phyloP scores from a whole-genome alignment of 1,284 basidiomycete genomes.

The Marasmius fiardii region DNA sequence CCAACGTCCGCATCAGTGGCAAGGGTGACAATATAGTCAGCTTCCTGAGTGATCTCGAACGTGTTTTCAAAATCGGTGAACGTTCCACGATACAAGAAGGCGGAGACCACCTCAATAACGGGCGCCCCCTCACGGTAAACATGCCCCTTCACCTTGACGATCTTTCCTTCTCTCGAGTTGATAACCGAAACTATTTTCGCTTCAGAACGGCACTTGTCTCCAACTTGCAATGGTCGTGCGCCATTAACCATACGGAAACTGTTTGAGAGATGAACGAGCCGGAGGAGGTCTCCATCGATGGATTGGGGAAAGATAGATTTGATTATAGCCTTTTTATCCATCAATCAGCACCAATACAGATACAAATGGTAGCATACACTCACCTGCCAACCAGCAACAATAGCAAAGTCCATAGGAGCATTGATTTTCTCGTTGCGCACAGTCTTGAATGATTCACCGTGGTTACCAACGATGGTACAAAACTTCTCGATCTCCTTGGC shows the following conservation, averaged over 20 bases:
- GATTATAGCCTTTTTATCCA: slow-evolving; percentile 79
- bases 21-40: slow-evolving; percentile 82
- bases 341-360: slow-evolving; percentile 1
- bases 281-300: slow-evolving; percentile 91
- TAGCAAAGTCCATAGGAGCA: slow-evolving; percentile 98
- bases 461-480: slow-evolving; percentile 92
- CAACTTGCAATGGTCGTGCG: slow-evolving; percentile 74
- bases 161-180: slow-evolving; percentile 92
- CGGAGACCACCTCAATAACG: slow-evolving; percentile 91
- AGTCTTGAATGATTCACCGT: slow-evolving; percentile 86
- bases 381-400: slow-evolving; percentile 97
- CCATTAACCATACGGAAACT: slow-evolving; percentile 89
- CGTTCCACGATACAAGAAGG: slow-evolving; percentile 95
- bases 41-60: slow-evolving; percentile 89
- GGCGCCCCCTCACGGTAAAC: slow-evolving; percentile 75
- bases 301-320: slow-evolving; percentile 91
- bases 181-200: slow-evolving; percentile 88
- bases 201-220: slow-evolving; percentile 89
- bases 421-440: slow-evolving; percentile 67
- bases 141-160: slow-evolving; percentile 88
- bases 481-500: slow-evolving; percentile 81
- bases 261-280: slow-evolving; percentile 96
- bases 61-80: slow-evolving; percentile 95
- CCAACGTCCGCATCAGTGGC: slow-evolving; percentile 81
- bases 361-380: slow-evolving; percentile 22